Conservation (phyloP, 2,329 filamentous ascomycete genomes). For the Fusarium heterosporum region DNA sequence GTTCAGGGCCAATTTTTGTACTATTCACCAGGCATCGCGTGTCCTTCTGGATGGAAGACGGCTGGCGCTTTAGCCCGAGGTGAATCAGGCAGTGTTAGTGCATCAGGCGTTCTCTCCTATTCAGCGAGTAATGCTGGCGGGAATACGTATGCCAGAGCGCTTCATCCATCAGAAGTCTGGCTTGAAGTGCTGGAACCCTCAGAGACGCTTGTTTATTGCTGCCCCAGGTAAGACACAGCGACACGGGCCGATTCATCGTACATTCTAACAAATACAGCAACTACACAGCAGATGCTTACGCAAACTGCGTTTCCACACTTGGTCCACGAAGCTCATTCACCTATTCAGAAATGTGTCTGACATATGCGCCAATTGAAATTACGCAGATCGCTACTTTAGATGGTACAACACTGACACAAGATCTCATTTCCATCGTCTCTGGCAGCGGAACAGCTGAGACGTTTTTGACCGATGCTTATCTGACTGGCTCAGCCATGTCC, state of each 20-base stretch:
- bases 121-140: background rate
- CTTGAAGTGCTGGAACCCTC: background rate
- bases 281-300: background rate
- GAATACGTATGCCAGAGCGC: background rate
- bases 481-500: background rate
- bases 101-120: background rate
- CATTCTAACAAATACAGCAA: background rate
- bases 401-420: background rate
- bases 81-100: background rate
- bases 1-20: background rate
- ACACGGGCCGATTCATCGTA: accelerated
- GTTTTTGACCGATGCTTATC: background rate
- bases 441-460: background rate
- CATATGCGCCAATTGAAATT: no score
- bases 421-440: background rate
- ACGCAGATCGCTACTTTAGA: background rate
- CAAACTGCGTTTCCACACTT: background rate
- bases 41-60: conserved; percentile 7
- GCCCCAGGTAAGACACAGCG: background rate
- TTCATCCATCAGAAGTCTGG: background rate
- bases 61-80: background rate
- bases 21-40: background rate
- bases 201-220: conserved; percentile 8
- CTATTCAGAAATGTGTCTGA: background rate
- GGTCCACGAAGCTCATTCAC: background rate